Evolutionary conservation across 169 alveolate species (phyloP), one percentile per base, ranked within the genome.

Genomic region (Besnoitia besnoiti): DNA sequence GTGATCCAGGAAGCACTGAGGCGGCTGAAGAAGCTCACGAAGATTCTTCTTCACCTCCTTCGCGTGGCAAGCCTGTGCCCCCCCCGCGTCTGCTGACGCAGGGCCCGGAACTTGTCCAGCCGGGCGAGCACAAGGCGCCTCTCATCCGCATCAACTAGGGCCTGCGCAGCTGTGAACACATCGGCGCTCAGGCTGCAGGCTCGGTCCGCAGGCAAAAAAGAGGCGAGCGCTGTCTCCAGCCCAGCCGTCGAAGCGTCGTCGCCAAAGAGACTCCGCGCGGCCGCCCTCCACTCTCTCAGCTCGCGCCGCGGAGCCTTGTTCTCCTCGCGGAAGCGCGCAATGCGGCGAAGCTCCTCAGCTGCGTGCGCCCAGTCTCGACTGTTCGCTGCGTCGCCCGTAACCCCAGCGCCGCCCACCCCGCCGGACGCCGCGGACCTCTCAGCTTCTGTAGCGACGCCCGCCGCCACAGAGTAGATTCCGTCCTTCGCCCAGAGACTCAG

Each of bases 391-490:
- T 24, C 76, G 40, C 76, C 19, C 19, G 40, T 12, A 3, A 19
- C 76, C 40, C 76, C 37, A 7, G 10, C 3, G 76, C 37, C 37
- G 76, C 33, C 37, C 35, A 24, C 12, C 8, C 80, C 80, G 46
- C 21, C 47, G 46, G 30, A 21, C 40, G 44, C 80, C 44, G 44
- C 80, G 12, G 80, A 37, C 12, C 80, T 37, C 39, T 37, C 44
- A 2, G 80, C 80, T n/a, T 55, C 67, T n/a, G 4, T n/a, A 55
- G 33, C 67, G 12, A 55, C 67, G 30, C 67, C 67, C 30, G 67
- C 12, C 33, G 82, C 82, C 39, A 73, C 82, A 24, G 87, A 77
- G 40, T 40, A 77, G 87, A 77, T 24, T n/a, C 87, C 87, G 21
- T 77, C 87, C 8, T 16, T 27, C 7, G 37, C 87, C 87, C 87